Evolutionary conservation across 192 early-diverging fungal species (phyloP), one percentile per base, ranked within the genome.

Genomic region (Coemansia sp.): DNA sequence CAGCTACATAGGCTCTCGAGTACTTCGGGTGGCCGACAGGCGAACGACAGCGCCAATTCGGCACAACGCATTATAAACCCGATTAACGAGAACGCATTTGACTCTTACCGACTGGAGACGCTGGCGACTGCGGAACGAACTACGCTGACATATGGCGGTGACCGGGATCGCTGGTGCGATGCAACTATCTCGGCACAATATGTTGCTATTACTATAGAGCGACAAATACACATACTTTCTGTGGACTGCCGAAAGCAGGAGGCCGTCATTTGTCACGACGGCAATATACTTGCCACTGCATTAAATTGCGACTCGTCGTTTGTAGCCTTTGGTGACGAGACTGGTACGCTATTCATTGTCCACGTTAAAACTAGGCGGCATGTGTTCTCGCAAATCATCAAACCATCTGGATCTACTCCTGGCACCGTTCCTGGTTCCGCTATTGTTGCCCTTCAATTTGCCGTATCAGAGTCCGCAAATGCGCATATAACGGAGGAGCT

Each of bases 41-140:
- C 46, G 19, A 50, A 7, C 21, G 19, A 10, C 46, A 21, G 13
- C 6, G 1, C 60, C 59, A 27, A 3, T 6, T 54, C 24, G 27
- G 29, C 39, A 41, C n/a, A 33, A 17, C 59, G 21, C 17, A 27
- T 13, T 21, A 24, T 19, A 5, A 24, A 50, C 4, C 35, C 13
- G 16, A 29, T 3, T 33, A 50, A 37, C 35, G 67, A 70, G 29
- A 75, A 69, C 27, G 64, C 68, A 4, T 34, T 74, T 7, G 78
- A 81, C 36, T 73, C 79, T 10, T 82, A 82, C 65, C 59, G 64
- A n/a, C 68, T 83, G 13, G 81, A 83, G 27, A 78, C 81, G 24
- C 57, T 83, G 42, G 69, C 69, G 16, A 59, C 56, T 1, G 75
- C 69, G 16, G 67, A 68, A 34, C 65, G 63, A 2, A 33, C 27